Conservation (phyloP, 2,329 filamentous ascomycete species). For the Mollisia scopiformis region DNA sequence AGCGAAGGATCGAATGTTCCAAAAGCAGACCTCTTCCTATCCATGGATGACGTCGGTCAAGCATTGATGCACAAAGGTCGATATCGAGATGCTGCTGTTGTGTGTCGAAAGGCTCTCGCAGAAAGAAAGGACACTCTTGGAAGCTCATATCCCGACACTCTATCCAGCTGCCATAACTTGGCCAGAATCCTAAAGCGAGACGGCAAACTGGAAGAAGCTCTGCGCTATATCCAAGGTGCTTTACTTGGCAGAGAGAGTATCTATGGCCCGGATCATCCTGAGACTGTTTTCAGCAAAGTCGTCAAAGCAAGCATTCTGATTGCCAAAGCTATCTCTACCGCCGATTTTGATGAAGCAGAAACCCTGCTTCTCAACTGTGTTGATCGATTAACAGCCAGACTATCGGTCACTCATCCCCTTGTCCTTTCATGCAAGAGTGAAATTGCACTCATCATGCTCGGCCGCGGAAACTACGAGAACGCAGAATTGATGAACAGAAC, state of each 20-base stretch:
- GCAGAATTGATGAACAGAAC: constrained; percentile 27
- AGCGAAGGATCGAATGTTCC: constrained; percentile 14
- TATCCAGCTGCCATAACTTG: constrained; percentile 27
- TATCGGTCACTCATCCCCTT: constrained; percentile 27
- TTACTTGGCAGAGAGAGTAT: constrained; percentile 26
- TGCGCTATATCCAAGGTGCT: constrained; percentile 25
- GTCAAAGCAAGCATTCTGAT: constrained; percentile 26
- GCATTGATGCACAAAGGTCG: constrained; percentile 26
- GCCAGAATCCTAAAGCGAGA: constrained; percentile 24
- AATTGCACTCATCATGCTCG: constrained; percentile 25
- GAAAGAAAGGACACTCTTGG: constrained; percentile 24
- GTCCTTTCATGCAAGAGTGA: constrained; percentile 28
- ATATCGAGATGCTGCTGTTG: constrained; percentile 23
- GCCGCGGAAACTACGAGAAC: constrained; percentile 29
- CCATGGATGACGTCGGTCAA: constrained; percentile 23
- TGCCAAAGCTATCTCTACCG: constrained; percentile 20
- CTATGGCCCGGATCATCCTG: constrained; percentile 26
- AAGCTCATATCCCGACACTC: constrained; percentile 26
- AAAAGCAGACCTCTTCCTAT: constrained; percentile 10
- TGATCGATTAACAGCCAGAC: constrained; percentile 17
- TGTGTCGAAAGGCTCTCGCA: constrained; percentile 25
- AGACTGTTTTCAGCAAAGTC: constrained; percentile 29
- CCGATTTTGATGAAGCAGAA: constrained; percentile 29
- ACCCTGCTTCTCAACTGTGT: constrained; percentile 21
- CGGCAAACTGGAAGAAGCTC: constrained; percentile 27